These are phyloP conservation scores for Phytophthora chlamydospora DNA, from an alignment of 352 stramenopile species.

Conservation along the genomic window DNA sequence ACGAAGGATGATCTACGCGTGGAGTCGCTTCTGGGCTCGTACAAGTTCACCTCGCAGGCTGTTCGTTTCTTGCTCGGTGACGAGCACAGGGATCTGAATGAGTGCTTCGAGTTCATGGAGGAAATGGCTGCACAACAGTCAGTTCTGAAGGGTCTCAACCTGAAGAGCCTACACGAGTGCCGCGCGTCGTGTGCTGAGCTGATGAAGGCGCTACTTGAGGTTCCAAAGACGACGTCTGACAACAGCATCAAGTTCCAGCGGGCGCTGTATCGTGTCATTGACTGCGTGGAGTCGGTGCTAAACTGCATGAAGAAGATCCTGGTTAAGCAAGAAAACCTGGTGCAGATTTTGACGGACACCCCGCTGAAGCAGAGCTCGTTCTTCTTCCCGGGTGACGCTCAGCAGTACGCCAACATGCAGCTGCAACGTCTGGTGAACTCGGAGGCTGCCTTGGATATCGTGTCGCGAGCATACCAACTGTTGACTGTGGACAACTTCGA, in stretches of 20 bases:
- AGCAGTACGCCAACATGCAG: slow-evolving; percentile 85
- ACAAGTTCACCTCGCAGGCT: slow-evolving; percentile 89
- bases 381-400: slow-evolving; percentile 85
- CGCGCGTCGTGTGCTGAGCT: slow-evolving; percentile 70
- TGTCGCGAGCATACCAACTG: slow-evolving; percentile 86
- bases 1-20: slow-evolving; percentile 87
- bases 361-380: slow-evolving; percentile 89
- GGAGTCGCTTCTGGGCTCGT: slow-evolving; percentile 82
- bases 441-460: slow-evolving; percentile 83
- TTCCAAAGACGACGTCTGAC: slow-evolving; percentile 75
- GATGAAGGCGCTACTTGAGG: slow-evolving; percentile 88
- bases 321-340: slow-evolving; percentile 83
- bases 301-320: slow-evolving; percentile 88
- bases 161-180: slow-evolving; percentile 80
- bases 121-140: slow-evolving; percentile 79
- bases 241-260: slow-evolving; percentile 90
- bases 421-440: slow-evolving; percentile 83
- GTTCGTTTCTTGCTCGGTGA: slow-evolving; percentile 81
- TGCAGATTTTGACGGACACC: slow-evolving; percentile 88
- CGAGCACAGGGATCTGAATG: slow-evolving; percentile 83
- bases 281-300: slow-evolving; percentile 80
- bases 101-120: slow-evolving; percentile 89
- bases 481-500: slow-evolving; percentile 91
- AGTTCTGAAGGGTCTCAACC: slow-evolving; percentile 83
- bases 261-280: slow-evolving; percentile 84